These are phyloP conservation scores for Oryza rufipogon DNA, from an alignment of 176 grass and related monocot species.

Conservation along the genomic window DNA sequence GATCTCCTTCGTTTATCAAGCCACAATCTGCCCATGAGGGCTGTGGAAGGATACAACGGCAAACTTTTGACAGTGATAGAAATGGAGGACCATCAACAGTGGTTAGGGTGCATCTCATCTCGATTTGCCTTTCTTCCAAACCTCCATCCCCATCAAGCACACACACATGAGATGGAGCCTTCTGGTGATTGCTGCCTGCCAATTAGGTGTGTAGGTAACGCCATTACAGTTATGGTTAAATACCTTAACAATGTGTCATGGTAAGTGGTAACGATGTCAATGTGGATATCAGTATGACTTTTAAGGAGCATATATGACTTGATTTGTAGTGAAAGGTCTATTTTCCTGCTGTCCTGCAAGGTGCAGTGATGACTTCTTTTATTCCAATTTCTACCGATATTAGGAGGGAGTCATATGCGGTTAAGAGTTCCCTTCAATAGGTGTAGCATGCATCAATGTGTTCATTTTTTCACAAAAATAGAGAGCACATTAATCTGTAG, in stretches of 20 bases:
- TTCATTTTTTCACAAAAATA: background rate
- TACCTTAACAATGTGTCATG: background rate
- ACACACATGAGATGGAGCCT: background rate
- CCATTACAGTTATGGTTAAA: background rate
- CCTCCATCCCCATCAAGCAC: background rate
- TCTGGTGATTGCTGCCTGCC: background rate
- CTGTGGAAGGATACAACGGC: background rate
- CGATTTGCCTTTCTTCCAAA: background rate
- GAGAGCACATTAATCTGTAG: constrained; percentile 10
- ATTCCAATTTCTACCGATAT: background rate
- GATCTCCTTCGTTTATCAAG: background rate
- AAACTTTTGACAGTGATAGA: background rate
- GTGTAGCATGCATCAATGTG: background rate
- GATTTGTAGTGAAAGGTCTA: constrained; percentile 10
- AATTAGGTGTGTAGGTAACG: background rate
- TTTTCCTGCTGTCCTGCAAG: background rate
- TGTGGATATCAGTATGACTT: background rate
- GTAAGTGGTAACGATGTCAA: background rate
- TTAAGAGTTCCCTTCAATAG: background rate
- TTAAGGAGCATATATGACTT: background rate
- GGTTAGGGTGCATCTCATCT: background rate
- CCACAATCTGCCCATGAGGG: background rate
- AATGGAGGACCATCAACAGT: background rate
- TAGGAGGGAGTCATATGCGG: background rate
- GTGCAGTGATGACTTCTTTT: background rate